Base-by-base conservation (phyloP, 257 asterid species). In the Leonotis leonurus region DNA sequence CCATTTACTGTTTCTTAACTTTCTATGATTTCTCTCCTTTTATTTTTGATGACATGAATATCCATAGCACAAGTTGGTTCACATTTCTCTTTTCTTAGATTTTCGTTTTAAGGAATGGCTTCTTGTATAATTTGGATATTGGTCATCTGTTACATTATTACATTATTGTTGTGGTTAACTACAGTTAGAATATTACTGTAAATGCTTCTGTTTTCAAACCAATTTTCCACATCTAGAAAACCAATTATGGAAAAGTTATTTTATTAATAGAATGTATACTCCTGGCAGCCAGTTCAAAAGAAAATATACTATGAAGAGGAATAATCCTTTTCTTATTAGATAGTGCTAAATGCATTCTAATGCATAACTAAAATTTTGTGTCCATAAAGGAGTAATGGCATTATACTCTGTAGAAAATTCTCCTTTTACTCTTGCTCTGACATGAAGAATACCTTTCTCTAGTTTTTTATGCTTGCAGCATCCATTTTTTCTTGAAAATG, bases 401-500 rank as follows among this genome's bases (percentile, higher is more conserved):
- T 45, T 62, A 39, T 63, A 29, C 58, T 58, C 33, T 37, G 40
- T n/a, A 1, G 11, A 21, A 22, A 14, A 18, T 14, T 32, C 12
- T 51, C 40, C 12, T 56, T 24, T 45, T 10, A 30, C 13, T 35
- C 49, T 43, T 53, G 64, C 64, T 60, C 49, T 35, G 18, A n/a
- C 30, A n/a, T 43, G 44, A 45, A 33, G 14, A 51, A 43, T 40
- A 39, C 43, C 29, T 52, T 30, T 69, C 3, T 39, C 2, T 17
- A 22, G 13, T 37, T 59, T 2, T 68, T 4, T 27, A 18, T 12
- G 18, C 54, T 44, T 24, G n/a, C n/a, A n/a, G n/a, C n/a, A n/a
- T n/a, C n/a, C n/a, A n/a, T n/a, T n/a, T n/a, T n/a, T 64, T 25
- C 52, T 60, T 59, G 66, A 29, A 55, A 49, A 11, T 0, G n/a